These are phyloP conservation scores for Lophiotrema nucula DNA, from an alignment of 495 filamentous ascomycete species.

Conservation along the genomic window DNA sequence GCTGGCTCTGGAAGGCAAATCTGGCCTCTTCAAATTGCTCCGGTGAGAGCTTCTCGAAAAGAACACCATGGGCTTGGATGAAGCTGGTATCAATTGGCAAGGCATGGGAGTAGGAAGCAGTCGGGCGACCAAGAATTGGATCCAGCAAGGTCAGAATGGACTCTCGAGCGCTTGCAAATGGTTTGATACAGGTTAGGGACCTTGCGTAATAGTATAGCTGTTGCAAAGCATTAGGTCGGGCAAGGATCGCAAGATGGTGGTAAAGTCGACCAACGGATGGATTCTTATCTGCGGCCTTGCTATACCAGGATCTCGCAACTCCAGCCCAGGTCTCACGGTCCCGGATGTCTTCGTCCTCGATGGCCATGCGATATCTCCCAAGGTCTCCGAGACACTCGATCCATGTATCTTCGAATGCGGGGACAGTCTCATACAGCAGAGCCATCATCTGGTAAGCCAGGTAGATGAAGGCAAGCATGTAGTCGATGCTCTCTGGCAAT, in stretches of 20 bases:
- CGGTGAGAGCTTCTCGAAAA: constrained; percentile 58
- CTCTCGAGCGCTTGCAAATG: constrained; percentile 54
- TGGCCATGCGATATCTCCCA: constrained; percentile 71
- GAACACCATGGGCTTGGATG: constrained; percentile 62
- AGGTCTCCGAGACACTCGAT: constrained; percentile 86
- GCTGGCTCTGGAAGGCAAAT: constrained; percentile 50
- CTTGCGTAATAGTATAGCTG: constrained; percentile 71
- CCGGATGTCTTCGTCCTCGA: constrained; percentile 67
- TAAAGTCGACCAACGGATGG: constrained; percentile 73
- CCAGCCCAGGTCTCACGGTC: constrained; percentile 78
- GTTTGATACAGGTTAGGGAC: constrained; percentile 40
- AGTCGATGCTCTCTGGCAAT: constrained; percentile 68
- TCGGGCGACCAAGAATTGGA: constrained; percentile 55
- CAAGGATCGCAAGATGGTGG: constrained; percentile 81
- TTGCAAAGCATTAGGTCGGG: constrained; percentile 68
- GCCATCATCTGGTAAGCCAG: constrained; percentile 81
- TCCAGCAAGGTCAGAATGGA: constrained; percentile 71
- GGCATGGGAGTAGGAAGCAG: constrained; percentile 40
- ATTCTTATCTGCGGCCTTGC: constrained; percentile 67
- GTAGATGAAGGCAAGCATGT: constrained; percentile 81
- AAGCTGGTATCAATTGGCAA: constrained; percentile 52
- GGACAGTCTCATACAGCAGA: constrained; percentile 71
- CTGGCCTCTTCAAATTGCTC: constrained; percentile 50
- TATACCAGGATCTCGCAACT: constrained; percentile 79
- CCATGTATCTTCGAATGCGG: constrained; percentile 79